phyloP scores from a whole-genome alignment of 257 asterid species.

The Capsicum pubescens region DNA sequence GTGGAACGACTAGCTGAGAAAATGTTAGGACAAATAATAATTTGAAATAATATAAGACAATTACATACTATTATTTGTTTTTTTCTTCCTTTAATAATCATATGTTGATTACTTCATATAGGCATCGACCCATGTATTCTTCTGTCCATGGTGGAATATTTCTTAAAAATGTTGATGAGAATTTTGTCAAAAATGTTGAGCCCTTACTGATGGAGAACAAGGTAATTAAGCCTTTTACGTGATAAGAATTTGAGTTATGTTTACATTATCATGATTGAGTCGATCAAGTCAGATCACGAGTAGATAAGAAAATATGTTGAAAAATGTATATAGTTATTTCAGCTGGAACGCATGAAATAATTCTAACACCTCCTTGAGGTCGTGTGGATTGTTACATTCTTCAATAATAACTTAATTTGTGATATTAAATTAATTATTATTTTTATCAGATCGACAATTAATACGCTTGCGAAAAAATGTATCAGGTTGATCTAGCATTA shows the following conservation, averaged over 20 bases:
- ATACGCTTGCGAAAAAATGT: not conserved
- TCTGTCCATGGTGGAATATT: constrained; percentile 38
- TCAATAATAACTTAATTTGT: too few species aligned
- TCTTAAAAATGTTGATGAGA: constrained; percentile 51
- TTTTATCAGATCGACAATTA: not conserved
- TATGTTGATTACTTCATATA: constrained; percentile 31
- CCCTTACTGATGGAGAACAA: constrained; percentile 65
- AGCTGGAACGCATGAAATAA: not conserved
- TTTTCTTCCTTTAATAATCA: not conserved
- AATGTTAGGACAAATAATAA: not conserved
- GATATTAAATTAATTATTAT: not conserved
- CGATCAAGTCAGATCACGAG: not conserved
- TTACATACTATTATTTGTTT: not conserved
- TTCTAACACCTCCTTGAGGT: too few species aligned
- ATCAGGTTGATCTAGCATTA: constrained; percentile 73
- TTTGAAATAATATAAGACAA: not conserved
- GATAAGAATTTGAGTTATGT: not conserved
- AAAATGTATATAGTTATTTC: too few species aligned
- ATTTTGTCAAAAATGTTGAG: constrained; percentile 68
- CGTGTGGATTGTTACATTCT: not conserved
- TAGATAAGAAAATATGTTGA: not conserved
- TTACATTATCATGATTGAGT: not conserved
- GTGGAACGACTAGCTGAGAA: not conserved
- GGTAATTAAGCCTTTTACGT: constrained; percentile 40
- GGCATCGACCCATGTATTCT: constrained; percentile 93